Percentiles rank a stretch among this genome's conserved stretches.
phyloP scores from a whole-genome alignment of 1,284 basidiomycete species.

The Pascua guehoae region DNA sequence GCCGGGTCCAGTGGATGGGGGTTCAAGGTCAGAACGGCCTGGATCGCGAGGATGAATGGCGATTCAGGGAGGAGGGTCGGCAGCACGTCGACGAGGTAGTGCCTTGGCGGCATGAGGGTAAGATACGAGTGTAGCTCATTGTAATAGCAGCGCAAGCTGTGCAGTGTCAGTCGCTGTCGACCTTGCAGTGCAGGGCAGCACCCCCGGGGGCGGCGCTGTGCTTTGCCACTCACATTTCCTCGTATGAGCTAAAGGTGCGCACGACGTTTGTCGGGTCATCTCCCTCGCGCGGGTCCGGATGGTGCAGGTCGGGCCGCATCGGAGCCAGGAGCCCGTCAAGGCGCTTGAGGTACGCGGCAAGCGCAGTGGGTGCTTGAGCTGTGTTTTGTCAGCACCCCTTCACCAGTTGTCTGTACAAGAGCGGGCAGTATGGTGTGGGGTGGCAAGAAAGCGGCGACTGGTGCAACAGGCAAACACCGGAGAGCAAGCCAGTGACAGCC shows the following conservation, averaged over 20 bases:
- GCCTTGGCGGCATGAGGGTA: constrained; percentile 43
- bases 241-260: constrained; percentile 28
- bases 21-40: constrained; percentile 45
- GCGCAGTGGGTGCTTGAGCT: constrained; percentile 36
- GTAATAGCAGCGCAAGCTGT: constrained; percentile 45
- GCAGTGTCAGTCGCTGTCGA: constrained; percentile 3
- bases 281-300: constrained; percentile 14
- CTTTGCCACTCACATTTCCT: constrained; percentile 35
- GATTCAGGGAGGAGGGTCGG: constrained; percentile 34
- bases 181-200: neutral
- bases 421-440: too few species aligned
- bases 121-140: constrained; percentile 48
- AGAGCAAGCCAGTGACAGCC: neutral
- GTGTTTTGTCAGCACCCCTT: neutral
- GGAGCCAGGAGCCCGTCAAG: constrained; percentile 39
- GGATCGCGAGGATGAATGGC: constrained; percentile 48
- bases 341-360: constrained; percentile 42
- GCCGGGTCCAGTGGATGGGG: constrained; percentile 43
- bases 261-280: constrained; percentile 42
- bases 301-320: constrained; percentile 23
- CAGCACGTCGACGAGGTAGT: constrained; percentile 33
- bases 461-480: neutral
- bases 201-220: neutral
- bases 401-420: neutral
- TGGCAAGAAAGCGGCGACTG: too few species aligned